These are phyloP conservation scores for Schizonepeta tenuifolia DNA, from an alignment of 257 asterid species.

Conservation along the genomic window DNA sequence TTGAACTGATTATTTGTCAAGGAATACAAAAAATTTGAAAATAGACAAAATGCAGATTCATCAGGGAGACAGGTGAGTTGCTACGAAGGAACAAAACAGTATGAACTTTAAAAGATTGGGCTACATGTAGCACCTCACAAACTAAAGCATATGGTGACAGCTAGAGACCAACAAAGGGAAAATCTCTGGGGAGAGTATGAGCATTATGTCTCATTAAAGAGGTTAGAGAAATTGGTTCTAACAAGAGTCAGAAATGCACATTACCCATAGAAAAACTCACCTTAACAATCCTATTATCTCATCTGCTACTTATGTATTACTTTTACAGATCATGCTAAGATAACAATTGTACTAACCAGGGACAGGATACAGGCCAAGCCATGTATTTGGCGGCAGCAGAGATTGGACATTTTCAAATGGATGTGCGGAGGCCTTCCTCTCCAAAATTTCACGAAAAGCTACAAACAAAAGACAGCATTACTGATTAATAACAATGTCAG, in stretches of 20 bases:
- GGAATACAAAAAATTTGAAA: neutral
- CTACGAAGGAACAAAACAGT: neutral
- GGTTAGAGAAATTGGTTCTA: neutral
- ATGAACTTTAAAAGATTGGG: neutral
- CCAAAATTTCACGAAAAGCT: slow-evolving; percentile 95
- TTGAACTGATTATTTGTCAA: slow-evolving; percentile 19
- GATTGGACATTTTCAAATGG: slow-evolving; percentile 94
- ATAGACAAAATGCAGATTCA: neutral
- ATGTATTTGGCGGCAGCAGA: slow-evolving; percentile 77
- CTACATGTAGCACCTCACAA: slow-evolving; percentile 18
- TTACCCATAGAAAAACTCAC: neutral
- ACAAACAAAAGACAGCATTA: slow-evolving; percentile 33
- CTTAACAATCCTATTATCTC: neutral
- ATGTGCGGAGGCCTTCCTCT: slow-evolving; percentile 87
- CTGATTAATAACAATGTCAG: slow-evolving; percentile 9
- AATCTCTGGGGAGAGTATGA: neutral
- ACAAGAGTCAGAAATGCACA: neutral
- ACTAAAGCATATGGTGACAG: slow-evolving; percentile 1
- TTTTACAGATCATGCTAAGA: slow-evolving; percentile 1
- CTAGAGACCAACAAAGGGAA: slow-evolving; percentile 6
- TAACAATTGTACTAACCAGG: slow-evolving; percentile 63
- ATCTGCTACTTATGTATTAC: slow-evolving; percentile 4
- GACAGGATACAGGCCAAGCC: slow-evolving; percentile 84
- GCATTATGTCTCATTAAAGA: neutral
- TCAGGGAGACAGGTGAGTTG: neutral